Base-by-base conservation (phyloP, 306 rosid genomes). In the Lablab purpureus region DNA sequence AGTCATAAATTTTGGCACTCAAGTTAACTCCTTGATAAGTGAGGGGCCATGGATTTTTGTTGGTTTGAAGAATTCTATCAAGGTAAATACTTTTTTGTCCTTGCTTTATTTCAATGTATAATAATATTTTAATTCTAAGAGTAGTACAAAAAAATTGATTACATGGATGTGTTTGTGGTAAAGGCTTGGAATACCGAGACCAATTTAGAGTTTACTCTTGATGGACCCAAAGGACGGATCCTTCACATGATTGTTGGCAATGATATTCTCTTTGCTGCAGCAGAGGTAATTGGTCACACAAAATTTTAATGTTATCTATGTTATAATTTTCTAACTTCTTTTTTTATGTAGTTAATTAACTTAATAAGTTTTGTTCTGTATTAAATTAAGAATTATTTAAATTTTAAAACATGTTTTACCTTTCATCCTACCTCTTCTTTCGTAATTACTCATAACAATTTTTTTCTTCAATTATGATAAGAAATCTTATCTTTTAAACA, bases 41-140 rank as follows among this genome's bases (percentile, higher is more conserved):
- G 81, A 84, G 67, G 90, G 89, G 1, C 71, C 79, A 12, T 91
- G 90, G 90, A 78, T 91, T 65, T 88, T 87, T 49, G 74, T 71
- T 58, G 92, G 91, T 30, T 7, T 66, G 23, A 74, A 15, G 0
- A 88, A 88, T 79, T 56, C 59, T 82, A 76, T 90, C 7, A 85
- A 85, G 85, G 90, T 83, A 81, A 51, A 43, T 15, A 10, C 56
- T 58, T 22, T 28, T 23, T 10, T 19, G 2, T 66, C 21, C 0
- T 46, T 17, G 10, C 10, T 52, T 52, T 47, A 36, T 74, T 46
- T 76, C 13, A 18, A 22, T 30, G 30, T 40, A 5, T 7, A 5
- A 1, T 77, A 7, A 11, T 41, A 13, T 50, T 37, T 22, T 45
- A 40, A 22, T 18, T 27, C n/a, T 2, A 2, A 0, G 22, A 28